These are phyloP conservation scores for Cyclotella cryptica DNA, from an alignment of 108 stramenopile genomes.

Conservation along the genomic window DNA sequence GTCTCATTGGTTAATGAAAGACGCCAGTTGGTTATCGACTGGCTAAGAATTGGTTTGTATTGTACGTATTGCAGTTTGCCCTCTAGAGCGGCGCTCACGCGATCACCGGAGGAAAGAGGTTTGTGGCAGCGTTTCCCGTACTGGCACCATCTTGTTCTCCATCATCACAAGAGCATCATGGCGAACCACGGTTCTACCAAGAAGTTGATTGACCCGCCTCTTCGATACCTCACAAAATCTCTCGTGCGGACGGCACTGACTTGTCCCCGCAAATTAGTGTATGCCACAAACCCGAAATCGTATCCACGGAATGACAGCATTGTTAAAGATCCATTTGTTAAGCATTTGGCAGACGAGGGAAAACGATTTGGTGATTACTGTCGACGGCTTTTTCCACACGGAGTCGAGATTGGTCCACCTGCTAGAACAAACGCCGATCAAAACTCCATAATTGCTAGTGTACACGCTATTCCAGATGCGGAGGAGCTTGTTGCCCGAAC, in stretches of 20 bases:
- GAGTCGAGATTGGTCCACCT: constrained; percentile 34
- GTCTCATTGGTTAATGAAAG: too few species aligned
- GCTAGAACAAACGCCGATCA: neutral
- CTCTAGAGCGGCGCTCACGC: too few species aligned
- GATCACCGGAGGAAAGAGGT: too few species aligned
- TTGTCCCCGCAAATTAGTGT: constrained; percentile 61
- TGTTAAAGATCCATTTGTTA: constrained; percentile 36
- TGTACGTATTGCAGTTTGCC: too few species aligned
- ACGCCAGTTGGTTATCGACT: too few species aligned
- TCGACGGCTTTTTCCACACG: constrained; percentile 52
- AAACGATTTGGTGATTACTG: constrained; percentile 55
- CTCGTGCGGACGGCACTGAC: constrained; percentile 49
- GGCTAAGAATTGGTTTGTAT: too few species aligned
- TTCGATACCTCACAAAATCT: constrained; percentile 61
- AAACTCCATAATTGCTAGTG: neutral
- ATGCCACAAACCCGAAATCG: constrained; percentile 45
- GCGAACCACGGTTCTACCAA: constrained; percentile 3
- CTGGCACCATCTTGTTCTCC: too few species aligned
- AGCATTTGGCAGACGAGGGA: constrained; percentile 50
- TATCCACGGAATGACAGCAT: constrained; percentile 29
- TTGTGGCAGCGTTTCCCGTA: too few species aligned
- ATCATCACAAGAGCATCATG: neutral
- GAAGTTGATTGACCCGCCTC: constrained; percentile 18
- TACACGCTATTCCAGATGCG: neutral
- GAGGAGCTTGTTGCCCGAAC: constrained; percentile 32